Base-by-base conservation (phyloP, 2,329 filamentous ascomycete genomes). In the Fulvia fulva region DNA sequence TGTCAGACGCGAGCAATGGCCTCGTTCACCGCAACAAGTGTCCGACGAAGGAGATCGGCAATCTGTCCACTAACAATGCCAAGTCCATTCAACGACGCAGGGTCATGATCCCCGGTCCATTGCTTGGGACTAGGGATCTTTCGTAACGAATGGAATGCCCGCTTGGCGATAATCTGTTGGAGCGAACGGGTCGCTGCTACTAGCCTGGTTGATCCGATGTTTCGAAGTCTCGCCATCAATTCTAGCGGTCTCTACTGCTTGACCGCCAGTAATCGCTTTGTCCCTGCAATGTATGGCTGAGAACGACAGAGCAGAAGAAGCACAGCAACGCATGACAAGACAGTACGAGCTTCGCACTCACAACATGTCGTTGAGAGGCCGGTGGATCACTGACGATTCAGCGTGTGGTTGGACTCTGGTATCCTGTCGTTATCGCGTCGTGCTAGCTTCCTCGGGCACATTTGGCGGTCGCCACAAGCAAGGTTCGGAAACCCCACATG, bases 401-500 rank as follows among this genome's bases (percentile, higher is more conserved):
- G 26, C 23, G 14, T n/a, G 47, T 32, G 23, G 25, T 32, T 32
- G 47, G 47, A 30, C 11, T 50, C 26, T 32, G 25, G 21, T 50
- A 32, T 32, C 47, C 47, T 26, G 47, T 50, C 47, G 47, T 50
- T 50, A 25, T 50, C 47, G 47, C 47, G 32, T n/a, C 23, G n/a
- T 50, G 47, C 22, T 32, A 21, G n/a, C 9, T 5, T 32, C 8
- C n/a, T 26, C 9, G n/a, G n/a, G 47, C 23, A 50, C 47, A 50
- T 32, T 50, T 50, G 47, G 47, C 5, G 1, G 9, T 25, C 32
- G 25, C 25, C n/a, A 14, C 25, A 19, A 26, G 45, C 45, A 47
- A 47, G 45, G 45, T 50, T 50, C 26, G 5, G 26, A n/a, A n/a
- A 50, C 47, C 47, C 47, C 47, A 50, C 47, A 32, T 50, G 47